Evolutionary conservation across 1,284 basidiomycete genomes (phyloP).

Genomic region (Inonotus hispidus): DNA sequence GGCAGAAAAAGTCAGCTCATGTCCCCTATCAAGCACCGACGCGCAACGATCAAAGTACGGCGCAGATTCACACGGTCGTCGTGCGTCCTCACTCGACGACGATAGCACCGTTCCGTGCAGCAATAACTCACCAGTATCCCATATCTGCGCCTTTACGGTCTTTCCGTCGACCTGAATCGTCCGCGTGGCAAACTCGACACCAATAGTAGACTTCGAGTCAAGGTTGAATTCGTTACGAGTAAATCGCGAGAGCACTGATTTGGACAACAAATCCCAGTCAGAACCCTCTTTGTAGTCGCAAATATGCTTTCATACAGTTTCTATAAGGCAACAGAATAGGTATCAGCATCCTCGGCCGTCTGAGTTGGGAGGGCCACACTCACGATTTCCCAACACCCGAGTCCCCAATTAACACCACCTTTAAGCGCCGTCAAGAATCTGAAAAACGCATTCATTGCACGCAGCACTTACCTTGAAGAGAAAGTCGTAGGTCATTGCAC

Average conservation of each 20-base stretch:
- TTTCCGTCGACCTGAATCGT: conserved; percentile 94
- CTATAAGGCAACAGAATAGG: background rate
- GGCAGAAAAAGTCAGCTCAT: background rate
- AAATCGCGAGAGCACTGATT: conserved; percentile 87
- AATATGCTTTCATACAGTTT: background rate
- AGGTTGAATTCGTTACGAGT: conserved; percentile 99
- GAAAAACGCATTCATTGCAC: background rate
- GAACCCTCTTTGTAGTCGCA: background rate
- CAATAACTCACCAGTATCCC: conserved; percentile 83
- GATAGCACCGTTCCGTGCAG: background rate
- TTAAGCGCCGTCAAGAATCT: conserved; percentile 4
- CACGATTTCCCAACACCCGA: conserved; percentile 98
- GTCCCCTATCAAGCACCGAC: background rate
- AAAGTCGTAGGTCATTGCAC: conserved; percentile 15
- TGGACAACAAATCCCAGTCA: background rate
- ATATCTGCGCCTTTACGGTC: conserved; percentile 98
- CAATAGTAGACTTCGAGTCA: conserved; percentile 98
- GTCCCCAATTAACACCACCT: conserved; percentile 98
- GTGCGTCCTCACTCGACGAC: background rate
- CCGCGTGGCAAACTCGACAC: conserved; percentile 98
- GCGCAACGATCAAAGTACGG: background rate
- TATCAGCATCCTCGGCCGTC: conserved; percentile 20
- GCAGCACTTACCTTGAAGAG: conserved; percentile 17
- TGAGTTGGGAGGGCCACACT: conserved; percentile 31
- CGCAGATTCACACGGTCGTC: background rate